Conservation (phyloP, 139 green algal species). For the Chlorella vulgaris region DNA sequence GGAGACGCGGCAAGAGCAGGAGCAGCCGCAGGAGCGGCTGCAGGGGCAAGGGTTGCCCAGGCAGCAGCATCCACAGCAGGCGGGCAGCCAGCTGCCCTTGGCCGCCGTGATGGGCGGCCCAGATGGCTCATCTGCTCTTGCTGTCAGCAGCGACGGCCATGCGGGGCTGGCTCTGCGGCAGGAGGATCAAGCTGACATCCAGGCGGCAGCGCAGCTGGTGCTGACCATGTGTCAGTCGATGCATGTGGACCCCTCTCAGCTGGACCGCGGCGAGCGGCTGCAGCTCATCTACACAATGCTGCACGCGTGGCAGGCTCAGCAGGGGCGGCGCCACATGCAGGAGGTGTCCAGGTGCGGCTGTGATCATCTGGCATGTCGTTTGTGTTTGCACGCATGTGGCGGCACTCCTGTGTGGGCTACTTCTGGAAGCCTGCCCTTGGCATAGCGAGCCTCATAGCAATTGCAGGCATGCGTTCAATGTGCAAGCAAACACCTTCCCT, state of each 20-base stretch:
- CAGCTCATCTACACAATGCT: conserved; percentile 37
- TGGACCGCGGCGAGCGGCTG: conserved; percentile 34
- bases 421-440: no score
- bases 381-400: no score
- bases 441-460: no score
- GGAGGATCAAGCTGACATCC: conserved; percentile 5
- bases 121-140: no score
- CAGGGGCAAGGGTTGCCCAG: background rate
- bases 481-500: no score
- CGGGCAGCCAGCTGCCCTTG: background rate
- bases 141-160: no score
- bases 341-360: background rate
- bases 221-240: conserved; percentile 10
- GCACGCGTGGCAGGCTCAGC: conserved; percentile 40
- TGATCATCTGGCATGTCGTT: no score
- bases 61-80: background rate
- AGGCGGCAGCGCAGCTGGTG: conserved; percentile 25
- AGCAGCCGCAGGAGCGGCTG: background rate
- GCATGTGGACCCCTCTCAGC: conserved; percentile 13
- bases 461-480: no score
- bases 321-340: conserved; percentile 19
- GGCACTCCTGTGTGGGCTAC: no score
- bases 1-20: no score
- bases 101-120: background rate
- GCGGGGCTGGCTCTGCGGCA: background rate